Conservation (phyloP, 73 alveolate genomes). For the Paraurostyla sp. region DNA sequence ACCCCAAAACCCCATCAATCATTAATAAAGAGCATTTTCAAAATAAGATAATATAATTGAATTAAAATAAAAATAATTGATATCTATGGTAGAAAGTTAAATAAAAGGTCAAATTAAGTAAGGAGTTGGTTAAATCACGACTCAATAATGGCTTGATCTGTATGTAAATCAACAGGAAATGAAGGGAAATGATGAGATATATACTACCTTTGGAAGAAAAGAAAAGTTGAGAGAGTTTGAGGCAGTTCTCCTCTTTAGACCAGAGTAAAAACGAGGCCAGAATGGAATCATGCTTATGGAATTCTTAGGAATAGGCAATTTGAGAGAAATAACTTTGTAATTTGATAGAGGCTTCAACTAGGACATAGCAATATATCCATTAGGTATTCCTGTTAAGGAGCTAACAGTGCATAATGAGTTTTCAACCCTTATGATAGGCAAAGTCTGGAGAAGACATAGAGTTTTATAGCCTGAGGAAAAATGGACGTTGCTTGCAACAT, state of each 20-base stretch:
- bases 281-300: background rate
- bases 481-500: conserved; percentile 26
- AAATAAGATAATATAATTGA: no score
- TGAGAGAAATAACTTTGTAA: background rate
- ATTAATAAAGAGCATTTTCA: no score
- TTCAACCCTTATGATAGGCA: background rate
- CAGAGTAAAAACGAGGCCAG: background rate
- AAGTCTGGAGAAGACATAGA: background rate
- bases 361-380: background rate
- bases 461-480: background rate
- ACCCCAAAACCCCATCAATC: no score
- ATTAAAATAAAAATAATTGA: no score
- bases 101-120: background rate
- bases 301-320: background rate
- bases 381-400: background rate
- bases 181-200: background rate
- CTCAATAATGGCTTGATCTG: background rate
- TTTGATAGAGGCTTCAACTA: background rate
- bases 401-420: background rate
- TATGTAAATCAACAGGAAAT: background rate
- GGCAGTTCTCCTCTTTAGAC: background rate
- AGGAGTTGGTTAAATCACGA: background rate
- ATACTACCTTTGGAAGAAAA: background rate
- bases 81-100: conserved; percentile 23
- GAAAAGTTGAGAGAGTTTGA: background rate